A percentile compares a stretch with the other conserved stretches of the same genome.
These are phyloP conservation scores for Leavenworthia alabamica DNA, from an alignment of 345 rosid species.

Conservation along the genomic window DNA sequence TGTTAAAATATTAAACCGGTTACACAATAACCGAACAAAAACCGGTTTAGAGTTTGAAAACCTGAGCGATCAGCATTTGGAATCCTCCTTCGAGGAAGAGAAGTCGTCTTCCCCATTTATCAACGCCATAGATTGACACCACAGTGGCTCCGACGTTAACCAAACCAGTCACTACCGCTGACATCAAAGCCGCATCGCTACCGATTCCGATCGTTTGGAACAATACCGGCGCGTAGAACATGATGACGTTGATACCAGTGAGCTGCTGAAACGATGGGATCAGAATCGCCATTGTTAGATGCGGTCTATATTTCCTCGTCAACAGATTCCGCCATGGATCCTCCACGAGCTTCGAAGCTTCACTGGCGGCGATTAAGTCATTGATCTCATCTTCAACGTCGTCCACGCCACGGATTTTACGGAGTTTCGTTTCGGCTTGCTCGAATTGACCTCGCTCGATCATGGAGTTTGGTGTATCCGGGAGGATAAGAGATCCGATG, in stretches of 20 bases:
- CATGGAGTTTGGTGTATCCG: slow-evolving; percentile 87
- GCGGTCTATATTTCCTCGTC: slow-evolving; percentile 72
- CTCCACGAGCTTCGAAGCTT: slow-evolving; percentile 55
- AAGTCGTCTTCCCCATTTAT: slow-evolving; percentile 76
- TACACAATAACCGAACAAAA: too few species aligned
- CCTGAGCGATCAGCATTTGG: slow-evolving; percentile 88
- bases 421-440: slow-evolving; percentile 46
- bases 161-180: slow-evolving; percentile 68
- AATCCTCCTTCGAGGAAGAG: slow-evolving; percentile 77
- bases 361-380: slow-evolving; percentile 64
- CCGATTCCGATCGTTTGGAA: slow-evolving; percentile 73
- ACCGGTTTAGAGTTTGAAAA: too few species aligned
- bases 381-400: slow-evolving; percentile 59
- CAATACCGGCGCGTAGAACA: slow-evolving; percentile 90
- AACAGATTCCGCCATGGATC: slow-evolving; percentile 67
- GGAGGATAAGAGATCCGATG: slow-evolving; percentile 63
- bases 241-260: slow-evolving; percentile 79
- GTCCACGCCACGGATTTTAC: slow-evolving; percentile 50
- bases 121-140: slow-evolving; percentile 76
- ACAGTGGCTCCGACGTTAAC: slow-evolving; percentile 60
- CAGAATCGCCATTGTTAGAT: slow-evolving; percentile 59
- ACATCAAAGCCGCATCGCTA: slow-evolving; percentile 62
- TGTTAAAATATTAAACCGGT: not conserved
- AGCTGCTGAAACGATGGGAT: slow-evolving; percentile 86
- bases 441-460: slow-evolving; percentile 61